These are phyloP conservation scores for Colletotrichum falcatum DNA, from an alignment of 2,329 filamentous ascomycete genomes.

Conservation along the genomic window DNA sequence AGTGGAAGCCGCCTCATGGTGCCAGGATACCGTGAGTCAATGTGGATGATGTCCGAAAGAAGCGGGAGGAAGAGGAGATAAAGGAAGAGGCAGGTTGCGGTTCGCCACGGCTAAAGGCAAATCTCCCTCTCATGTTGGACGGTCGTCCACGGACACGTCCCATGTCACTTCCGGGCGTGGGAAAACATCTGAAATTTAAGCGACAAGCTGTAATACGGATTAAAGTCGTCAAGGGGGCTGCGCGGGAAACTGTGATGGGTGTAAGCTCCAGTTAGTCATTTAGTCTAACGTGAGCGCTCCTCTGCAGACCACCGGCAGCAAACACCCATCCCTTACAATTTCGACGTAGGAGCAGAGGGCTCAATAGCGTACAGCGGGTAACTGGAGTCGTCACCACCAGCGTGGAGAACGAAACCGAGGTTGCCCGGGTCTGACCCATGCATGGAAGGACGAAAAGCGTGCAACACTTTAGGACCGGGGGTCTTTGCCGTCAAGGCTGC, in stretches of 20 bases:
- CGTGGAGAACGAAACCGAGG: background rate
- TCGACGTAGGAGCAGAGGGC: background rate
- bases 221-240: background rate
- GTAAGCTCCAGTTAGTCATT: conserved; percentile 14
- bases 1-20: conserved; percentile 38
- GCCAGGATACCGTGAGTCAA: background rate
- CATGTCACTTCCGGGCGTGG: background rate
- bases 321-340: background rate
- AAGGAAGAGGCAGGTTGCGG: background rate
- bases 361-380: conserved; percentile 14
- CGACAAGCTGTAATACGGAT: background rate
- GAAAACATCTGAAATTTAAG: conserved; percentile 27
- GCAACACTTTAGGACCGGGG: conserved; percentile 3
- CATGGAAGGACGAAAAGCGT: background rate
- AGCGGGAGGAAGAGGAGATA: background rate
- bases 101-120: conserved; percentile 3
- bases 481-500: background rate
- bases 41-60: background rate
- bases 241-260: conserved; percentile 4
- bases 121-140: background rate
- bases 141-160: conserved; percentile 18
- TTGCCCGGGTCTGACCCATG: conserved; percentile 9
- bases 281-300: conserved; percentile 7
- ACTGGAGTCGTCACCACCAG: background rate
- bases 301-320: background rate